Base-by-base conservation (phyloP, 2,329 filamentous ascomycete genomes). In the Fusarium albidum region DNA sequence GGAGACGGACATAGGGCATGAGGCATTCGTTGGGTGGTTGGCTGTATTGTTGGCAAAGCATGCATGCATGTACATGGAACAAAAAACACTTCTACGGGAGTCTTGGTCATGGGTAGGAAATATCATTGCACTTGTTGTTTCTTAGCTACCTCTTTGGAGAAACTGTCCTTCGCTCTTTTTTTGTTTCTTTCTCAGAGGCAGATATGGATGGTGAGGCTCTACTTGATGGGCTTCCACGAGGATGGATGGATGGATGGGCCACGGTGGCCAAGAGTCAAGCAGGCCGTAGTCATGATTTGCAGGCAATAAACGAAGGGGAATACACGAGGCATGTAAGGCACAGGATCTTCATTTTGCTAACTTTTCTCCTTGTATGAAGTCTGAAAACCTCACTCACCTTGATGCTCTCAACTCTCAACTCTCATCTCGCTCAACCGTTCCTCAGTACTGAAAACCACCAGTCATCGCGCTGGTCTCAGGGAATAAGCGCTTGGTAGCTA, bases 61-160 rank as follows among this genome's bases (percentile, higher is more conserved):
- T 62, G 52, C 48, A 57, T 50, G 54, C 64, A 62, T 65, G 59
- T 67, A 67, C 37, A 60, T 62, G 57, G 54, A 63, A 57, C 47
- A 40, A 61, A 59, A 50, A 65, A 57, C 33, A 50, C 55, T 56
- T 61, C 52, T 61, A 59, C 21, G 44, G 64, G 57, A 66, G 62
- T 66, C 60, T 51, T 52, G 62, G 61, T 64, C 48, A 65, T 56
- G 61, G 61, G 61, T 64, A 65, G 59, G 59, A 62, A 66, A 66
- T 66, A 66, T 66, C 59, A 65, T 61, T 60, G 51, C 50, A 57
- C 52, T 53, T 55, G 55, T 38, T 58, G 59, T 57, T 47, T 62
- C 59, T 40, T 43, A 48, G 18, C 31, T 54, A 33, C 34, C 25
- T 32, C 32, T 27, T 27, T 21, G 32, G 15, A 11, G 15, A 11